These are phyloP conservation scores for Symmetrospora coprosmae DNA, from an alignment of 768 basidiomycete species.

Conservation along the genomic window DNA sequence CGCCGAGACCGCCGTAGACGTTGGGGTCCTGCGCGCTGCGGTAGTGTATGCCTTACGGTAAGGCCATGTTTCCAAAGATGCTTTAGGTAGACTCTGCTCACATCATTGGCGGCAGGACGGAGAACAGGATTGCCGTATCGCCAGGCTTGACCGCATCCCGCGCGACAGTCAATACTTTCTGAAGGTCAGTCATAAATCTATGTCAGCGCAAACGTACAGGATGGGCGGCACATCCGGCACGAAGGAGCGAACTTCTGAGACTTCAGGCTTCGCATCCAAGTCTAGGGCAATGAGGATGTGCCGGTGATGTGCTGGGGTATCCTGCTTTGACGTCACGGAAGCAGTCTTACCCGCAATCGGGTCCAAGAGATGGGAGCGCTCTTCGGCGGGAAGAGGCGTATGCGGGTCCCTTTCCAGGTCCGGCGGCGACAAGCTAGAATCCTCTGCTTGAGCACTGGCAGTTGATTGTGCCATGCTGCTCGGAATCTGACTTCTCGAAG, in stretches of 20 bases:
- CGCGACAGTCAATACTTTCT: not conserved
- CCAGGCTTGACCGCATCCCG: not conserved
- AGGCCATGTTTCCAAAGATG: not conserved
- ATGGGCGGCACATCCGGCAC: too few species aligned
- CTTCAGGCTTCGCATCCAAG: not conserved
- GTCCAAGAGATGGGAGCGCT: not conserved
- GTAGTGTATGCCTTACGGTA: not conserved
- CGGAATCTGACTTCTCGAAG: too few species aligned
- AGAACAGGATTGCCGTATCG: constrained; percentile 8
- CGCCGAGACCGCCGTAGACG: not conserved
- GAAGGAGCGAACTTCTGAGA: too few species aligned
- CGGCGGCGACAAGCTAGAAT: too few species aligned
- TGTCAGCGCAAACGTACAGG: too few species aligned
- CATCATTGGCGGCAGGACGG: not conserved
- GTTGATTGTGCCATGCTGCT: too few species aligned
- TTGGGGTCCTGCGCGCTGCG: not conserved
- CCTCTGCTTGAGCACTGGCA: too few species aligned
- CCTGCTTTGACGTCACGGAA: not conserved
- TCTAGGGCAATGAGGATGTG: not conserved
- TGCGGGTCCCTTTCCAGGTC: too few species aligned
- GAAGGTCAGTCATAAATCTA: too few species aligned
- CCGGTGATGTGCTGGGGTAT: not conserved
- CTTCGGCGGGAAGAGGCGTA: not conserved
- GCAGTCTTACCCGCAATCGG: not conserved
- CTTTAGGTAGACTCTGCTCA: not conserved